Conservation (phyloP, 148 eudicot genomes). For the Chenopodium berlandieri region DNA sequence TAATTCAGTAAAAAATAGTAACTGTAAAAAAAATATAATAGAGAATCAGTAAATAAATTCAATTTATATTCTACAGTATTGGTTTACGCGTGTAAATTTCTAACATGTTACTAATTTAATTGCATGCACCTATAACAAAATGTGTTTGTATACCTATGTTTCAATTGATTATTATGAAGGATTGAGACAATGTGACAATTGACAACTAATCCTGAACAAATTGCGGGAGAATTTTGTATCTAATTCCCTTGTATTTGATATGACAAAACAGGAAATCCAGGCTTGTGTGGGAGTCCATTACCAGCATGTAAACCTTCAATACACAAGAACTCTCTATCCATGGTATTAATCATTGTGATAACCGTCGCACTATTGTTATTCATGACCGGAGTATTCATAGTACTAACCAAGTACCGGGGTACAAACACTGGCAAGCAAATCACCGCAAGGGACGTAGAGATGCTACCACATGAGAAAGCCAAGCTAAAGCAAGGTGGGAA, state of each 20-base stretch:
- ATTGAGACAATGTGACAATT: no score
- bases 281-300: constrained; percentile 45
- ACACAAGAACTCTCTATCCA: not conserved
- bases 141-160: no score
- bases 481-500: constrained; percentile 20
- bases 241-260: not conserved
- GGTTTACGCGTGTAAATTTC: no score
- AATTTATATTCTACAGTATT: no score
- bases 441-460: constrained; percentile 17
- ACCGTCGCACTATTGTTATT: constrained; percentile 26
- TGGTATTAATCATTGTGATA: constrained; percentile 24
- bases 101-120: no score
- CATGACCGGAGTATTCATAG: constrained; percentile 28
- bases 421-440: not conserved
- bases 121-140: no score
- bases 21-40: no score
- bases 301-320: constrained; percentile 26
- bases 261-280: constrained; percentile 38
- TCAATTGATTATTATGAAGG: no score
- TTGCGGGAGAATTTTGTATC: not conserved
- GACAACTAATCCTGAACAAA: no score
- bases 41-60: no score
- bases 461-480: constrained; percentile 18
- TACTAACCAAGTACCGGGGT: constrained; percentile 9
- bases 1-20: no score